Base-by-base conservation (phyloP, 2,329 filamentous ascomycete genomes). In the Chaetomiaceae sp. region DNA sequence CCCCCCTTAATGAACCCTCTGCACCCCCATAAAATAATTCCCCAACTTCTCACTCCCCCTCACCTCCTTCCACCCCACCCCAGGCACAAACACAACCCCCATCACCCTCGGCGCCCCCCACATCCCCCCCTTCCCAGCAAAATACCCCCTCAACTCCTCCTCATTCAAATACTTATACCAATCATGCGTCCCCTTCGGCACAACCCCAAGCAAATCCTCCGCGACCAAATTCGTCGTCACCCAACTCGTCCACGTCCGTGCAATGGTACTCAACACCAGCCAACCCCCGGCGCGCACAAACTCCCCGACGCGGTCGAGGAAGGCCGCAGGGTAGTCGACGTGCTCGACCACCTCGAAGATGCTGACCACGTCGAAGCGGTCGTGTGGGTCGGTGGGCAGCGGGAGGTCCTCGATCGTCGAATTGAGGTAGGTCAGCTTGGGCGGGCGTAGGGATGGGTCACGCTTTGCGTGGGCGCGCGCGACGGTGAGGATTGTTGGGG, bases 301-400 rank as follows among this genome's bases (percentile, higher is more conserved):
- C 2, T 81, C 78, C 35, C 87, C 74, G 54, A 89, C 84, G 3
- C 76, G 74, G 44, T 83, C 75, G 4, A 96, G 78, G 59, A 96
- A 96, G 4, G 80, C 74, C 0, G 81, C 79, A 0, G 89, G 89
- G 19, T 82, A 74, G 50, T 86, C 82, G 52, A 99, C 86, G 68
- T 99, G 93, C 70, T 99, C 93, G 48, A 99, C 79, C 4, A 99
- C 93, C 69, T 99, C 93, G 68, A 97, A 99, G 6, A 95, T 68
- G 1, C 87, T 87, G 9, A 99, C 83, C 1, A 97, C 70, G 65
- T 97, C 90, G 70, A 83, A 93, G 12, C 76, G 73, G 4, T 74
- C 66, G 13, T 65, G 63, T 2, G 48, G 35, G 4, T 2, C 16
- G 6, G 42, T 19, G 2, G 75, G 76, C 5, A 67, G 43, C 0